These are phyloP conservation scores for Sphaerobolus stellatus DNA, from an alignment of 1,284 basidiomycete species.

Conservation along the genomic window DNA sequence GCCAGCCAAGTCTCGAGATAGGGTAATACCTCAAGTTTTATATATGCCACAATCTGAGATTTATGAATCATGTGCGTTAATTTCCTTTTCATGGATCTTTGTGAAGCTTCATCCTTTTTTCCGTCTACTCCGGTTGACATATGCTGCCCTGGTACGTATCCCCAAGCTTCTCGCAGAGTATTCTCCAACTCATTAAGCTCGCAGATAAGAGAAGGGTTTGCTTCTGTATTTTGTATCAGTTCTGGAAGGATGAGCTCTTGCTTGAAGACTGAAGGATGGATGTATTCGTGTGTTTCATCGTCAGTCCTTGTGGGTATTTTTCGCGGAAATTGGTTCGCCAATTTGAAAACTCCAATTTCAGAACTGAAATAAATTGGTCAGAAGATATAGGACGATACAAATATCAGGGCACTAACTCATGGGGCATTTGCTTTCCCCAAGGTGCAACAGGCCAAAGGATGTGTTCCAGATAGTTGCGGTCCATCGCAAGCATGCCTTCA, in stretches of 20 bases:
- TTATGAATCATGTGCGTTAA: too few relatives aligned
- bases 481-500: slow-evolving; percentile 52
- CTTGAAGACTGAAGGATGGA: slow-evolving; percentile 58
- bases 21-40: too few relatives aligned
- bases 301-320: slow-evolving; percentile 46
- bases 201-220: slow-evolving; percentile 45
- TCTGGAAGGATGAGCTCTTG: slow-evolving; percentile 40
- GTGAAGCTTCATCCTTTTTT: too few relatives aligned
- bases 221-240: slow-evolving; percentile 38
- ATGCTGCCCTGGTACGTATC: slow-evolving; percentile 22
- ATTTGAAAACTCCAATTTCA: slow-evolving; percentile 49
- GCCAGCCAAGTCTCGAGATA: too few relatives aligned
- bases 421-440: slow-evolving; percentile 61
- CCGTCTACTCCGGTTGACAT: too few relatives aligned
- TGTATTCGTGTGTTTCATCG: slow-evolving; percentile 54
- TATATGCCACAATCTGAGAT: too few relatives aligned
- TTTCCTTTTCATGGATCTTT: too few relatives aligned
- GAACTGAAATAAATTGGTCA: slow-evolving; percentile 37
- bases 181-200: slow-evolving; percentile 53
- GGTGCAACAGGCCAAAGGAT: slow-evolving; percentile 51
- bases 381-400: slow-evolving; percentile 9
- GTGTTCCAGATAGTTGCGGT: slow-evolving; percentile 50
- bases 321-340: slow-evolving; percentile 46
- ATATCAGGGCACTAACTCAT: slow-evolving; percentile 46
- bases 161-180: slow-evolving; percentile 49